Evolutionary conservation across 331 rosid genomes (phyloP), one percentile per base, ranked within the genome.

Genomic region (Stylosanthes scabra): DNA sequence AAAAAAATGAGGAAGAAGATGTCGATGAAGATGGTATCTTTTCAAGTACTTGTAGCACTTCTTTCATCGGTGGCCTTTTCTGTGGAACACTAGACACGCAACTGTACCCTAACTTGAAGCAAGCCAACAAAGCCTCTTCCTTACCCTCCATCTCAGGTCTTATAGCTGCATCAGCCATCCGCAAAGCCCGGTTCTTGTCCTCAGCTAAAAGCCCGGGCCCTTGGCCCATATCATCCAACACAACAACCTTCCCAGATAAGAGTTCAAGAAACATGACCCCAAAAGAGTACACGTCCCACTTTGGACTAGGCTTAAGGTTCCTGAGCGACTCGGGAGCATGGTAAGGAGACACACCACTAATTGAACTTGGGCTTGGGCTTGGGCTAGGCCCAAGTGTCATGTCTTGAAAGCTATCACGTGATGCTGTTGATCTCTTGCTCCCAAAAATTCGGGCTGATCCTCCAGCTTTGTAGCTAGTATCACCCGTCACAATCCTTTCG

Each of bases 11-110:
- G 0, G 88, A 80, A 15, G 90, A 34, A 28, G 88, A 80, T 9
- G 89, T 34, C 10, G 87, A 25, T 2, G 84, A 74, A 42, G 81
- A 64, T 3, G 99, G 88, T 20, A 90, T 77, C 77, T 88, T 95
- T 51, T 92, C 99, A 72, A 95, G 96, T 15, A 75, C 83, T 75
- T 88, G 97, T 50, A 87, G 25, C 37, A 80, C 93, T 61, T 95
- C 99, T 81, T 95, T 95, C 97, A 95, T 90, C 4, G 90, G 28
- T 3, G 99, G 99, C 81, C 99, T 95, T 81, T 88, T 95, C 56
- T 86, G 92, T 16, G 99, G 97, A 42, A 83, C 74, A 3, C 86
- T 85, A 51, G 96, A 84, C 13, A 81, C 96, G 74, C 99, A 95
- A 80, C 78, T 79, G 47, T 92, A 86, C 52, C 97, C 99, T 76